These are phyloP conservation scores for Scalesia atractyloides DNA, from an alignment of 129 eudicot species.

Conservation along the genomic window DNA sequence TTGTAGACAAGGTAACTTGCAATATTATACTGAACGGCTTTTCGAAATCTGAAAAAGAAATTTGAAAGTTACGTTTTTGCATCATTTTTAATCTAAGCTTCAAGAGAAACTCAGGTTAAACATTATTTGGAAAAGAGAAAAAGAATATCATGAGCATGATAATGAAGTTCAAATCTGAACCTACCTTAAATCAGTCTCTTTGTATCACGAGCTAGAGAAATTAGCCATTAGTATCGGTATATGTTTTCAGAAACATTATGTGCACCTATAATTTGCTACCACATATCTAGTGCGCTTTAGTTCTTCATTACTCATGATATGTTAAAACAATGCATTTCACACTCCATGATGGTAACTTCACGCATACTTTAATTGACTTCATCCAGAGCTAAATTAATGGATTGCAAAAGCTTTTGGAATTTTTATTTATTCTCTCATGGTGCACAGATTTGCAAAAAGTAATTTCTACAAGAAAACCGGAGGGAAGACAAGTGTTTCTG, in stretches of 20 bases:
- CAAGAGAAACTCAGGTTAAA: background rate
- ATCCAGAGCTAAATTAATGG: background rate
- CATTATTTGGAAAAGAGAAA: background rate
- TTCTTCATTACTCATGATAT: background rate
- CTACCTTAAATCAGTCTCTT: no score
- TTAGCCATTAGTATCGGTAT: no score
- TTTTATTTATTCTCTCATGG: background rate
- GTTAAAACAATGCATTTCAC: background rate
- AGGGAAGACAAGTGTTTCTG: no score
- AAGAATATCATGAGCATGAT: background rate
- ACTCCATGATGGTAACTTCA: background rate
- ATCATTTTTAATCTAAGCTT: background rate
- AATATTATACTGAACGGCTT: no score
- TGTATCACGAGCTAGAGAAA: no score
- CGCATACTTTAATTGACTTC: background rate
- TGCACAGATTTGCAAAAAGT: background rate
- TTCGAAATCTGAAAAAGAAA: no score
- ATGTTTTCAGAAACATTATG: no score
- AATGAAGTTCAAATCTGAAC: background rate
- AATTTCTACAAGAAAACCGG: background rate
- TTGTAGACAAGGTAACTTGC: constrained; percentile 21
- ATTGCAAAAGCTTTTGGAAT: background rate
- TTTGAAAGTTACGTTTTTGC: background rate
- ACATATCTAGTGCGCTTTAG: background rate
- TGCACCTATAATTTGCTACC: background rate